Conservation (phyloP, 352 stramenopile species). For the Phytophthora syringae region DNA sequence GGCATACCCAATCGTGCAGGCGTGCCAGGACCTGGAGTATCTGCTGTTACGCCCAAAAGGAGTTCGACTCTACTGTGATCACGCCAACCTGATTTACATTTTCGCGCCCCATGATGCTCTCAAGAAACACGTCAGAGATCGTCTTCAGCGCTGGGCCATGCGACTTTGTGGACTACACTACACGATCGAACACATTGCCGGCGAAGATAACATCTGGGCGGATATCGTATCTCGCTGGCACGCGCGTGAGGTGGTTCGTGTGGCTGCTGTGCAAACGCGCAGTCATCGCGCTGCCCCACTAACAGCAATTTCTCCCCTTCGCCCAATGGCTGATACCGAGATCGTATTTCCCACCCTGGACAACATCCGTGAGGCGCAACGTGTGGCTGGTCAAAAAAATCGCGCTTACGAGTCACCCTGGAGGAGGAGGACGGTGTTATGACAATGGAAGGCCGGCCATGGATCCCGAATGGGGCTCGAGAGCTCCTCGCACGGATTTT, state of each 20-base stretch:
- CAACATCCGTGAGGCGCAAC: conserved; percentile 1
- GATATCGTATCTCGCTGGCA: conserved; percentile 3
- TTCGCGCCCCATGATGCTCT: too few relatives aligned
- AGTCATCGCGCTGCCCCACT: neutral
- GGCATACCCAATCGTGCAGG: too few relatives aligned
- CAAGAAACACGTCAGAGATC: too few relatives aligned
- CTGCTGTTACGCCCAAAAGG: too few relatives aligned
- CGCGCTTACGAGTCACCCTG: conserved; percentile 1
- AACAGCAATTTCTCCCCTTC: neutral
- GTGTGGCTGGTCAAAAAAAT: neutral
- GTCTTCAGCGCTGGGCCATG: too few relatives aligned
- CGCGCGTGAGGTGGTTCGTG: neutral
- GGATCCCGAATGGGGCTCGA: conserved; percentile 8
- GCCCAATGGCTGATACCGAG: neutral
- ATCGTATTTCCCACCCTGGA: conserved; percentile 6
- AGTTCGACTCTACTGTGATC: too few relatives aligned
- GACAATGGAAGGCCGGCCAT: neutral
- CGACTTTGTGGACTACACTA: too few relatives aligned
- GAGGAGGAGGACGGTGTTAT: neutral
- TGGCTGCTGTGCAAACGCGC: neutral
- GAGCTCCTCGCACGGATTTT: conserved; percentile 5
- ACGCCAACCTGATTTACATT: too few relatives aligned
- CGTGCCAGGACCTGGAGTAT: too few relatives aligned
- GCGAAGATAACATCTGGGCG: neutral
- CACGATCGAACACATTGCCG: conserved; percentile 1